Base-by-base conservation (phyloP, 805 yeast genomes). In the Kregervanrija pseudodelftensis region DNA sequence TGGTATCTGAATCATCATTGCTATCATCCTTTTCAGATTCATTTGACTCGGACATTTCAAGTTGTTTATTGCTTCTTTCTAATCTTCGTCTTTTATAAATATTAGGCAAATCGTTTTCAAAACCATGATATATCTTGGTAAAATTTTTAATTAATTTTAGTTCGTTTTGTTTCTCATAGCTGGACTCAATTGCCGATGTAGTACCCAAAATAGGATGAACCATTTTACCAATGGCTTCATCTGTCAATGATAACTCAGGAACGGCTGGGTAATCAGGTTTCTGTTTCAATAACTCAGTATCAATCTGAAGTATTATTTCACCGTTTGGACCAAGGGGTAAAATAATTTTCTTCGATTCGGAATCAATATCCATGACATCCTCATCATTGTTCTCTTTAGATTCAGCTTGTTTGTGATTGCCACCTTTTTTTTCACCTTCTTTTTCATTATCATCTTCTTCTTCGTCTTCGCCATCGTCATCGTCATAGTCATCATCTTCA, bases 81-180 rank as follows among this genome's bases (percentile, higher is more conserved):
- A 90, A 68, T 56, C 82, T 85, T 49, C 87, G 65, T 57, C 93
- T 73, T 55, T 87, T 85, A 44, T 81, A 68, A 44, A 87, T 69
- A 1, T 90, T 85, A 43, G 86, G 95, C 43, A 74, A 59, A 60
- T 85, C 95, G 56, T 79, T 76, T 59, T 85, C 95, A 57, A 83
- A 83, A 52, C 73, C 79, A 57, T 85, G 93, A 56, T 85, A 85
- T 4, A 84, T 76, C 52, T 77, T 82, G 63, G 80, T 80, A 66
- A 83, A 82, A 56, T 79, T 83, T 47, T 72, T 76, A 46, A 84
- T 77, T 38, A 76, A 46, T 42, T 61, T 62, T 12, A 61, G 40
- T 49, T 65, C 69, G 40, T 65, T 66, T 43, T 58, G 62, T 30
- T 61, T 60, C 42, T 64, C 68, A 39, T 70, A 68, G 49, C 70